Evolutionary conservation across 495 filamentous ascomycete genomes (phyloP), one percentile per base, ranked within the genome.

Genomic region (Pseudevernia furfuracea): DNA sequence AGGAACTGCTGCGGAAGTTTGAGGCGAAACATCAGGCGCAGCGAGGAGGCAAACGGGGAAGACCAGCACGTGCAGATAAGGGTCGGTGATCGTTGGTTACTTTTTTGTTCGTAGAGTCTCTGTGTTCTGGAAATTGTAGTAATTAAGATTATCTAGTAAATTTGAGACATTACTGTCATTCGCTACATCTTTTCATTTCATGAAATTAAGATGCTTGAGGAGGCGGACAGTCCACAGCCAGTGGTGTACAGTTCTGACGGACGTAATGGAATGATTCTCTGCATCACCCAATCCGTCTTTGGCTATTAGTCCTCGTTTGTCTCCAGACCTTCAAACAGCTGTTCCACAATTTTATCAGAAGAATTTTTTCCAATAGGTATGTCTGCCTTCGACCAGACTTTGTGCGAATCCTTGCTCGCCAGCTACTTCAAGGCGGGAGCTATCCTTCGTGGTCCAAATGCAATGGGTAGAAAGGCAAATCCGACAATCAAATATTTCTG

Each of bases 11-110:
- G 34, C 21, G 10, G 23, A n/a, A 57, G 12, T 63, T 58, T 25
- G 34, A 63, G 34, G 49, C 61, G 25, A 6, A 63, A 57, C 17
- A 36, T 44, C 17, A 23, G 36, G 61, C 61, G 25, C 21, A 58
- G 15, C 25, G 14, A n/a, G 36, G 15, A 58, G 36, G 12, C 14
- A 58, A 58, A 58, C 25, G 14, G 14, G 25, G 0, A 12, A 41
- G 32, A 58, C 5, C 36, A 8, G 12, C 12, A 48, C 11, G 21
- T 60, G n/a, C 12, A 60, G 41, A 60, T 30, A 60, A 60, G 41
- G 58, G 9, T 58, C 15, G 25, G 15, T 38, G 14, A 58, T 23
- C 11, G 23, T 58, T 58, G 12, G 7, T 58, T 39, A 60, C 43
- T 23, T 48, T 43, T 58, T 60, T 60, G 6, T 60, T n/a, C 4